Evolutionary conservation across 768 basidiomycete species (phyloP).

Genomic region (Mycena leptocephala): DNA sequence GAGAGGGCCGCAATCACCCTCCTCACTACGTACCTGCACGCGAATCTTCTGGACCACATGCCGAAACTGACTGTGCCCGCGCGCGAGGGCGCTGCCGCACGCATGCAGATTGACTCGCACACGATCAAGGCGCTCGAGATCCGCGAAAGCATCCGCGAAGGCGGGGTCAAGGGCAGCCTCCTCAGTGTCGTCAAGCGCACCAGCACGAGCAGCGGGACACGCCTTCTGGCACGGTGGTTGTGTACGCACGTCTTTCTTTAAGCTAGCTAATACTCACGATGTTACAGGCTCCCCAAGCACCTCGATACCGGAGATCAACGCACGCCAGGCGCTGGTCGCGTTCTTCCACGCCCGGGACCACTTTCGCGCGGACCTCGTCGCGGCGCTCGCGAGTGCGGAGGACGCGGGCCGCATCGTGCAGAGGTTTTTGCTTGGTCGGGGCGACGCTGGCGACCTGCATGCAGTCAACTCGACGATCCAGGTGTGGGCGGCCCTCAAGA

Average conservation of each 20-base stretch:
- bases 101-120: constrained; percentile 94
- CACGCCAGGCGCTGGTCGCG: constrained; percentile 84
- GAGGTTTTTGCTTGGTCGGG: constrained; percentile 79
- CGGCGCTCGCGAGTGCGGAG: constrained; percentile 70
- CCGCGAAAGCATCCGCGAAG: constrained; percentile 81
- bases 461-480: constrained; percentile 76
- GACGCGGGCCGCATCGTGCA: constrained; percentile 87
- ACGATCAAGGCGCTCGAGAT: constrained; percentile 94
- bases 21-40: constrained; percentile 76
- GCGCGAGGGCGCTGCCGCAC: constrained; percentile 66
- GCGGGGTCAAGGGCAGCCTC: constrained; percentile 81
- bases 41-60: constrained; percentile 85
- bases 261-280: constrained; percentile 24
- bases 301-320: constrained; percentile 78
- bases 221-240: constrained; percentile 83
- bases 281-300: constrained; percentile 87
- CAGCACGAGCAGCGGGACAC: constrained; percentile 82
- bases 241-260: constrained; percentile 72
- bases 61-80: constrained; percentile 73
- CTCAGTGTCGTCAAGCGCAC: constrained; percentile 85
- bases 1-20: constrained; percentile 75
- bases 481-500: constrained; percentile 70
- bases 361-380: constrained; percentile 76
- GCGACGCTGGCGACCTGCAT: constrained; percentile 76
- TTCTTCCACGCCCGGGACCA: constrained; percentile 76